Evolutionary conservation across 2,329 filamentous ascomycete genomes (phyloP), one percentile per base, ranked within the genome.

Genomic region (Cordyceps javanica): DNA sequence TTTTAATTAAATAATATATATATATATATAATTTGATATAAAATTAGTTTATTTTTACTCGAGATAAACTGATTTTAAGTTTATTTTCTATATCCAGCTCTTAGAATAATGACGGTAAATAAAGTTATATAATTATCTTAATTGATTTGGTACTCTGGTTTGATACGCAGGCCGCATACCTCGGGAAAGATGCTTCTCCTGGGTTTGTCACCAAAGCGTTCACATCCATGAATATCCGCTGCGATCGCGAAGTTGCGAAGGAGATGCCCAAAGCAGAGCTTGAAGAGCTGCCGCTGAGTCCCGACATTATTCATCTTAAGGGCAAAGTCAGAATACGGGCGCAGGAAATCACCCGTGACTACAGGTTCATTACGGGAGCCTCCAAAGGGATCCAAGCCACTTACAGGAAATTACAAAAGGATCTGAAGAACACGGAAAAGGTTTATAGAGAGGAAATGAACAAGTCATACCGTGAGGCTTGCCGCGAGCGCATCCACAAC

Each of bases 301-400:
- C 34, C 26, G 55, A 58, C 5, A 21, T 58, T 2, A 50, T 50
- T 3, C n/a, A 50, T 21, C 19, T 57, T 16, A 52, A 6, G 16
- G 52, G 26, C 46, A 25, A 51, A 41, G 48, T 57, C 8, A 57
- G 45, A 39, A 7, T 32, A 30, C 46, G n/a, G 36, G 7, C 26
- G 4, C 52, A 53, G 8, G 3, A 28, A 39, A 36, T 60, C 32
- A n/a, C 21, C 23, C 30, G 48, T 25, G 9, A 53, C n/a, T 60
- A 60, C 48, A n/a, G 53, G 39, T 60, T 57, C 10, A 60, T 60
- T 19, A 60, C 57, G 48, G 52, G 8, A 13, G 58, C 48, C 23
- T 54, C 28, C 14, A 21, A 34, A 38, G 32, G 48, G 8, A 5
- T 42, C 3, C 14, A n/a, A 19, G 25, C 48, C n/a, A 28, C 26